Evolutionary conservation across 2,329 filamentous ascomycete species (phyloP), one percentile per base, ranked within the genome.

Genomic region (Colletotrichum liaoningense): DNA sequence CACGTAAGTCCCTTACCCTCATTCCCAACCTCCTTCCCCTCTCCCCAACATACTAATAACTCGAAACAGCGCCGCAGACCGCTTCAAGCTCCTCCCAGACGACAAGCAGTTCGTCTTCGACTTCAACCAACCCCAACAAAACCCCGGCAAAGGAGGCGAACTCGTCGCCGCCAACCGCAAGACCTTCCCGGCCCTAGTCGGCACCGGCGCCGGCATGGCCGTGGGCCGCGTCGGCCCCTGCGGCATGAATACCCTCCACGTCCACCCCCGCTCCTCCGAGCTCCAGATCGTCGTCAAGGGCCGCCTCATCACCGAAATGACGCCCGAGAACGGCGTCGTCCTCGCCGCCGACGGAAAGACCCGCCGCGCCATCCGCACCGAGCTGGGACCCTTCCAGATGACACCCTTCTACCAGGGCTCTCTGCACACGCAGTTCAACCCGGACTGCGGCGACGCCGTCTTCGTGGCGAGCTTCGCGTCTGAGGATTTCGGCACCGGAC

Each of bases 361-460:
- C 30, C 82, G 80, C 38, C 79, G 84, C 57, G 67, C 75, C 54
- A 80, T 83, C 73, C 74, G 72, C 64, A 81, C 79, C 74, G 78
- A 78, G 38, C 79, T 90, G 52, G 77, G 76, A 12, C 79, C 81
- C 72, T 84, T 84, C 79, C 84, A 87, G 79, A 86, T 88, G 81
- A 88, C 86, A 3, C 84, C 87, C 60, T 90, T 90, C 81, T 88
- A 86, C 76, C 85, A 86, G 78, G 89, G 89, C 30, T 83, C 85
- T 6, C 78, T 90, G 26, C 89, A 91, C 80, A 87, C 85, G 8
- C 87, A 90, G 77, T 89, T 85, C 80, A 91, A 91, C 81, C 88
- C 88, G 1, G 82, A 85, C 75, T 90, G 89, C 79, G 81, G 84
- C 56, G 80, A 84, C 46, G 86, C 85, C 67, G 81, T 85, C 24